phyloP scores from a whole-genome alignment of 2,329 filamentous ascomycete species.

The Chrysoporthe puriensis region DNA sequence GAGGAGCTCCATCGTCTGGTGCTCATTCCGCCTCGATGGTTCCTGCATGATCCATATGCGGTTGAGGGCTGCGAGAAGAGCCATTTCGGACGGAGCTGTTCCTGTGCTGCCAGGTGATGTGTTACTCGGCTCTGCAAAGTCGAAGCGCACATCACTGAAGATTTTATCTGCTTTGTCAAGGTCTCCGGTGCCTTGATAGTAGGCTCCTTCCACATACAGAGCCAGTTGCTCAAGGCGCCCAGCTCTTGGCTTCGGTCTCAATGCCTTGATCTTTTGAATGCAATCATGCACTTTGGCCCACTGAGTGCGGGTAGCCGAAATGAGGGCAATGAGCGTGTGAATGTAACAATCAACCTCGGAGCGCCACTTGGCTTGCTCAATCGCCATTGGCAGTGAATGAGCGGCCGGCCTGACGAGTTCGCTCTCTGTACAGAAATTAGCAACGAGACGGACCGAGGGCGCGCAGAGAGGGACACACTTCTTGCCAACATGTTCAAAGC shows the following conservation, averaged over 20 bases:
- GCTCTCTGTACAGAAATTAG: conserved; percentile 36
- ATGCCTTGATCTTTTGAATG: conserved; percentile 55
- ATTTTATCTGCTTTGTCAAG: conserved; percentile 68
- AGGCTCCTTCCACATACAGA: conserved; percentile 74
- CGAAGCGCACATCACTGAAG: conserved; percentile 67
- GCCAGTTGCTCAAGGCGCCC: conserved; percentile 56
- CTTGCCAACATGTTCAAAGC: conserved; percentile 29
- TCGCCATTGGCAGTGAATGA: conserved; percentile 54
- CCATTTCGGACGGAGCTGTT: conserved; percentile 64
- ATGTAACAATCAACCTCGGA: conserved; percentile 69
- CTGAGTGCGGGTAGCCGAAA: conserved; percentile 70
- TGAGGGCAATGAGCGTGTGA: conserved; percentile 71
- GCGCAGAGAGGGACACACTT: conserved; percentile 10
- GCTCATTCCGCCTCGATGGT: conserved; percentile 58
- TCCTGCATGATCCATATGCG: conserved; percentile 74
- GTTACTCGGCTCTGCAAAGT: conserved; percentile 48
- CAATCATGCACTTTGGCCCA: conserved; percentile 67
- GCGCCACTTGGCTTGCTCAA: conserved; percentile 66
- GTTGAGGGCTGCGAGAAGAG: conserved; percentile 70
- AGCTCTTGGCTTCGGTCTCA: conserved; percentile 45
- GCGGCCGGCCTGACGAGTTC: conserved; percentile 38
- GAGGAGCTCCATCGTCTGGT: conserved; percentile 63
- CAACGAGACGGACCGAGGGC: neutral
- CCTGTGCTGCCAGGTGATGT: conserved; percentile 42
- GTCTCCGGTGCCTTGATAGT: conserved; percentile 77